Percentiles rank a stretch among this genome's conserved stretches.
Evolutionary conservation across 768 basidiomycete genomes (phyloP).

Genomic region (Termitomyces sp.): DNA sequence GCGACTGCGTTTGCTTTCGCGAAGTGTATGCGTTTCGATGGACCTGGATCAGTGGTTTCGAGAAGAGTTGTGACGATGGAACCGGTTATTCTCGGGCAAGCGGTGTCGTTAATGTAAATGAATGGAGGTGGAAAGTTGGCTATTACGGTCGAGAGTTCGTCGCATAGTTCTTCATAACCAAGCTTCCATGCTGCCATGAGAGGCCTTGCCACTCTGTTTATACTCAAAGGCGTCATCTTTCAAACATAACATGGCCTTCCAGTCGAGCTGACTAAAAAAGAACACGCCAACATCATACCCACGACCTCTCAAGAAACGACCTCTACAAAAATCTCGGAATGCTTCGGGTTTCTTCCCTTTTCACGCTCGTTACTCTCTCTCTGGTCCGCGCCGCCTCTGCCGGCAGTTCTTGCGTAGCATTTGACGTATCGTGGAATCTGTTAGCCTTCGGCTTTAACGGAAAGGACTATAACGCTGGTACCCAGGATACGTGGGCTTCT

Average conservation of each 20-base stretch:
- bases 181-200: no score
- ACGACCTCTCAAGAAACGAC: constrained; percentile 4
- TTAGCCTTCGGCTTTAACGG: constrained; percentile 82
- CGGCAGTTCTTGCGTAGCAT: constrained; percentile 59
- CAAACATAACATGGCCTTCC: neutral
- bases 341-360: constrained; percentile 14
- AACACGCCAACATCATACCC: constrained; percentile 1
- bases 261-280: neutral
- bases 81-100: no score
- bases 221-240: neutral
- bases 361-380: constrained; percentile 23
- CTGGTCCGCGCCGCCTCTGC: constrained; percentile 19
- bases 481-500: constrained; percentile 64
- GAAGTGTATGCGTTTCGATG: no score
- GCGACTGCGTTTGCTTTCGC: no score
- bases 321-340: constrained; percentile 7
- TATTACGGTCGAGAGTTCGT: no score
- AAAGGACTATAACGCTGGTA: constrained; percentile 82
- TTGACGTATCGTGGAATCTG: constrained; percentile 81
- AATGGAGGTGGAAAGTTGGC: no score
- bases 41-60: no score
- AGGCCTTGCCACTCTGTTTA: no score
- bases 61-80: no score
- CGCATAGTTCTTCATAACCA: no score
- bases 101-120: no score